These are phyloP conservation scores for Catharanthus roseus DNA, from an alignment of 257 asterid species.

Conservation along the genomic window DNA sequence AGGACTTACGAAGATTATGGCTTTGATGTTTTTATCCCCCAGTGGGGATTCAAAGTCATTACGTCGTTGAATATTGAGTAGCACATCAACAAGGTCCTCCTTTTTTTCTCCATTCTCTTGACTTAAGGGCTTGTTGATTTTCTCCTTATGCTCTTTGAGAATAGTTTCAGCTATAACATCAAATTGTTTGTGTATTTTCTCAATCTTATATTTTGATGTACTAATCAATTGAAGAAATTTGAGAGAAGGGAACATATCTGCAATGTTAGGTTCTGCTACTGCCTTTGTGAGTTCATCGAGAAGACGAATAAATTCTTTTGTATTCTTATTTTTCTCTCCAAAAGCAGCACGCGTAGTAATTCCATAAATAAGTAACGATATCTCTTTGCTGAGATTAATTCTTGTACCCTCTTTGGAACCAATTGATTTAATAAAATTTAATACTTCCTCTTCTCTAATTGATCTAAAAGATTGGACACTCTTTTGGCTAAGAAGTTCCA, in stretches of 20 bases:
- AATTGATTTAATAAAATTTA: not conserved
- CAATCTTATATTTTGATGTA: no score
- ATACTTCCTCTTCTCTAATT: conserved; percentile 21
- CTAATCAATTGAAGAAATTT: not conserved
- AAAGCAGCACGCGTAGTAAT: conserved; percentile 3
- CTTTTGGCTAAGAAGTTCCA: conserved; percentile 29
- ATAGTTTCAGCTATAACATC: no score
- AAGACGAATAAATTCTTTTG: not conserved
- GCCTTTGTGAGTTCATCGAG: no score
- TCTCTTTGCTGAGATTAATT: not conserved
- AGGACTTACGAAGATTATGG: not conserved
- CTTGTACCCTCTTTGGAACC: not conserved
- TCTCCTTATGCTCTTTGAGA: not conserved
- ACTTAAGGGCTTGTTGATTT: not conserved
- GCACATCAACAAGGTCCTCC: conserved; percentile 10
- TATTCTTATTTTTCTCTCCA: not conserved
- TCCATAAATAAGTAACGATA: not conserved
- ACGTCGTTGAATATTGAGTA: not conserved
- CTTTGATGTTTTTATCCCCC: conserved; percentile 4
- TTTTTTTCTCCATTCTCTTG: not conserved
- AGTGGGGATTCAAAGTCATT: not conserved
- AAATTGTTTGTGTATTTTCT: not conserved
- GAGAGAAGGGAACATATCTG: not conserved
- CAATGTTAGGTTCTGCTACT: no score
- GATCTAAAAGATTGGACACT: conserved; percentile 29